These are phyloP conservation scores for Daldinia sp. DNA, from an alignment of 2,329 filamentous ascomycete genomes.

Conservation along the genomic window DNA sequence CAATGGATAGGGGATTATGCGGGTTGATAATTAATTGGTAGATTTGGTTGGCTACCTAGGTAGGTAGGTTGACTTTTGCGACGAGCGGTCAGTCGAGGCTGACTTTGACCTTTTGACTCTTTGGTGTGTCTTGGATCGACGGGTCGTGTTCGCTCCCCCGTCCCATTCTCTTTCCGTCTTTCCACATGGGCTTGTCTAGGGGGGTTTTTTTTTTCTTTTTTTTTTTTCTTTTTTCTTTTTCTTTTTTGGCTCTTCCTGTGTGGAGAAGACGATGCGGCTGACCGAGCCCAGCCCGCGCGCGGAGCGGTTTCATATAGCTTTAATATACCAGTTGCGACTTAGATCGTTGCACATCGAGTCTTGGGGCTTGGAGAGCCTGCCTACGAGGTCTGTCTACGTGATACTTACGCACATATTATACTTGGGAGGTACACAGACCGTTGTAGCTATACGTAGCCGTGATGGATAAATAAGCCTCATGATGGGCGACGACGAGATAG, in stretches of 20 bases:
- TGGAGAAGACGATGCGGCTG: constrained; percentile 28
- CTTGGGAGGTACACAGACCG: neutral
- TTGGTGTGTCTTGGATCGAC: neutral
- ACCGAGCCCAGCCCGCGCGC: constrained; percentile 11
- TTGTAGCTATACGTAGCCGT: neutral
- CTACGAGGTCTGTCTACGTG: neutral
- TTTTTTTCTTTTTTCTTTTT: neutral
- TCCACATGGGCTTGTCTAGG: neutral
- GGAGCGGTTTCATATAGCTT: constrained; percentile 17
- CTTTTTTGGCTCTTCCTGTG: neutral
- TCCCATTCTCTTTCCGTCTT: neutral
- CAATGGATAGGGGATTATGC: constrained; percentile 7
- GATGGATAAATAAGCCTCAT: neutral
- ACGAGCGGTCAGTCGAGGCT: constrained; percentile 16
- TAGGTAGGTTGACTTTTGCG: neutral
- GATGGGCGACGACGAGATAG: neutral
- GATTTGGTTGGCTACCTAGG: constrained; percentile 12
- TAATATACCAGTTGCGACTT: constrained; percentile 21
- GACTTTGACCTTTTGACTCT: neutral
- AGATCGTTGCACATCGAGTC: constrained; percentile 1
- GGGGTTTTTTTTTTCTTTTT: neutral
- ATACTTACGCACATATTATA: neutral
- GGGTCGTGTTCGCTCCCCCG: neutral
- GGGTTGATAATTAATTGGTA: constrained; percentile 20
- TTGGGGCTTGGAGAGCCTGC: neutral